phyloP scores from a whole-genome alignment of 441 rosid species.

The Erodium chrysanthum region DNA sequence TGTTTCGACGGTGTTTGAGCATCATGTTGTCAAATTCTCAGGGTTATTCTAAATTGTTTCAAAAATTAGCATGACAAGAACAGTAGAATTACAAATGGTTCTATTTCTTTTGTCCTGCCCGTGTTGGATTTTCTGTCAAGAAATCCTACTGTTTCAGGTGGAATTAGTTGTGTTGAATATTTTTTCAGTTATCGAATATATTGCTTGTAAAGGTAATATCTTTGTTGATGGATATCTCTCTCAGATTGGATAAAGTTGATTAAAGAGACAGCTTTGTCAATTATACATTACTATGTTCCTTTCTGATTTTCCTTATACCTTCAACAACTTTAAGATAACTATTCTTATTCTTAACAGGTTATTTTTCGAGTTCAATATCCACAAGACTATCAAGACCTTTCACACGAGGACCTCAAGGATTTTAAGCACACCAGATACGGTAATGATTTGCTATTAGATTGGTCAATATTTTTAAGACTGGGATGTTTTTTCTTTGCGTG shows the following conservation, averaged over 20 bases:
- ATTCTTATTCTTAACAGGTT: slow-evolving; percentile 48
- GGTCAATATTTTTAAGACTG: not conserved
- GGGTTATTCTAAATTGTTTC: not conserved
- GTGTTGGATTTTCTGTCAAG: not conserved
- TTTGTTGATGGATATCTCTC: not conserved
- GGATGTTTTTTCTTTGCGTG: too few relatives aligned
- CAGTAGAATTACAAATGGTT: not conserved
- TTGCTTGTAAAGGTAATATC: not conserved
- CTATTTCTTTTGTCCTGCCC: not conserved
- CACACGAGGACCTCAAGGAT: slow-evolving; percentile 92
- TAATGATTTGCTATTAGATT: slow-evolving; percentile 28
- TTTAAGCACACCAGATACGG: slow-evolving; percentile 98
- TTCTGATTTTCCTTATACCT: not conserved
- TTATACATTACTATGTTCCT: slow-evolving; percentile 2
- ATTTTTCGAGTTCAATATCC: slow-evolving; percentile 92
- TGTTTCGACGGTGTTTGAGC: slow-evolving; percentile 25
- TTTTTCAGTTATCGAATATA: not conserved
- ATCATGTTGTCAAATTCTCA: not conserved
- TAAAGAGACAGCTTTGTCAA: slow-evolving; percentile 5
- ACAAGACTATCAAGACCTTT: slow-evolving; percentile 74
- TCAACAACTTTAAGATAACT: slow-evolving; percentile 19
- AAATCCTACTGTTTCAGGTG: not conserved
- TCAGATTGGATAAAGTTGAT: not conserved
- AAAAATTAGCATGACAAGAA: not conserved
- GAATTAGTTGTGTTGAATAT: not conserved